phyloP scores from a whole-genome alignment of 768 basidiomycete genomes.

The Clitopilus hobsonii region DNA sequence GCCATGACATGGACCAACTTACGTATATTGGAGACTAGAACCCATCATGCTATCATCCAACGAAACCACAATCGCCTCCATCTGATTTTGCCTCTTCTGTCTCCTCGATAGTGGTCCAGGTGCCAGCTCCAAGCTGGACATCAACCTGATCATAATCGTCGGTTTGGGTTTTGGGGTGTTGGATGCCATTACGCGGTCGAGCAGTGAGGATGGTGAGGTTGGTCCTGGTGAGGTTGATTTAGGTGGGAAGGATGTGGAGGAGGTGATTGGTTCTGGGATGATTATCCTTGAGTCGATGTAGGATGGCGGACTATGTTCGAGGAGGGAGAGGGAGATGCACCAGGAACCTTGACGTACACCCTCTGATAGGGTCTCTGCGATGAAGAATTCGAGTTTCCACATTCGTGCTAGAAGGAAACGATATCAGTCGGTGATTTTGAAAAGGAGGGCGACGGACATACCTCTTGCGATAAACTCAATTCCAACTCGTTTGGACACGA shows the following conservation, averaged over 20 bases:
- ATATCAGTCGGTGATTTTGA: background rate
- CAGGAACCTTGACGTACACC: conserved; percentile 31
- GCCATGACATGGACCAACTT: conserved; percentile 13
- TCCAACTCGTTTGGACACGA: conserved; percentile 45
- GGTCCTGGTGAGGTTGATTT: background rate
- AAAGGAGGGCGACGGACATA: conserved; percentile 12
- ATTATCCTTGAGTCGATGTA: conserved; percentile 50
- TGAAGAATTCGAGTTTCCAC: conserved; percentile 47
- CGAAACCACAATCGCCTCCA: conserved; percentile 26
- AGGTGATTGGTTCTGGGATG: conserved; percentile 27
- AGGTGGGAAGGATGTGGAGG: background rate
- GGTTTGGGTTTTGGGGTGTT: conserved; percentile 14
- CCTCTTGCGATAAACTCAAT: conserved; percentile 66
- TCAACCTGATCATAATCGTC: conserved; percentile 32
- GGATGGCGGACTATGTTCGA: conserved; percentile 55
- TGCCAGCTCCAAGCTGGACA: conserved; percentile 27
- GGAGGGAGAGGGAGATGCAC: conserved; percentile 46
- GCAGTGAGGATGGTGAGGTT: conserved; percentile 6
- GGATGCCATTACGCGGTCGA: conserved; percentile 6
- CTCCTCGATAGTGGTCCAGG: conserved; percentile 12
- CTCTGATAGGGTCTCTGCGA: conserved; percentile 15
- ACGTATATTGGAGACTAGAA: conserved; percentile 49
- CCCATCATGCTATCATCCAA: conserved; percentile 38
- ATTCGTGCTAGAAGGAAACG: conserved; percentile 38
- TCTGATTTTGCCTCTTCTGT: background rate